Conservation (phyloP, 2,329 filamentous ascomycete genomes). For the Ceratocystis eucalypticola region DNA sequence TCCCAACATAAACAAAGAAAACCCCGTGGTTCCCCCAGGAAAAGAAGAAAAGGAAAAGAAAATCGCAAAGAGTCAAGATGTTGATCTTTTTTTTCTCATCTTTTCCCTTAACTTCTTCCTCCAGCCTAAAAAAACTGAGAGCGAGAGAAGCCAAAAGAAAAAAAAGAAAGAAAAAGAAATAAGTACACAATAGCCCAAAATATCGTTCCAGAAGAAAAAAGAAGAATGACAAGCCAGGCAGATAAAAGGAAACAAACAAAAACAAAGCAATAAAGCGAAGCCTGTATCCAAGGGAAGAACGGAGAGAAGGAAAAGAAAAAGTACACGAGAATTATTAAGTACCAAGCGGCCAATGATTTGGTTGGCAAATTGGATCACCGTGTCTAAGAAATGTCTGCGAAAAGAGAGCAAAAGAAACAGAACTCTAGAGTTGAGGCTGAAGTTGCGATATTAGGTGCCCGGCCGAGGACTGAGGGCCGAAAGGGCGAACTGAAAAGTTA, state of each 20-base stretch:
- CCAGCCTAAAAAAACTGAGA: not conserved
- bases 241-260: slow-evolving; percentile 9
- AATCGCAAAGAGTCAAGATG: not conserved
- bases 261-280: not conserved
- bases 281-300: slow-evolving; percentile 1
- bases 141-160: not conserved
- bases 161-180: not conserved
- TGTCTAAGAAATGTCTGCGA: not conserved
- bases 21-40: not conserved
- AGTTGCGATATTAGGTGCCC: not conserved
- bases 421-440: not conserved
- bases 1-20: not conserved
- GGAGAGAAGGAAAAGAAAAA: slow-evolving; percentile 2
- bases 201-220: not conserved
- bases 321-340: slow-evolving; percentile 1
- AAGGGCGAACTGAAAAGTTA: too few species aligned
- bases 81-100: not conserved
- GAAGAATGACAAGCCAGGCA: not conserved
- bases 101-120: not conserved
- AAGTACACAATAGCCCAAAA: not conserved
- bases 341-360: not conserved
- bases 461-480: not conserved
- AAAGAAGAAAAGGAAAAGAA: not conserved
- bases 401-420: not conserved
- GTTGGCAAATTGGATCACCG: not conserved